These are phyloP conservation scores for Ulota crispa DNA, from an alignment of 225 moss, liverwort and hornwort species.

Conservation along the genomic window DNA sequence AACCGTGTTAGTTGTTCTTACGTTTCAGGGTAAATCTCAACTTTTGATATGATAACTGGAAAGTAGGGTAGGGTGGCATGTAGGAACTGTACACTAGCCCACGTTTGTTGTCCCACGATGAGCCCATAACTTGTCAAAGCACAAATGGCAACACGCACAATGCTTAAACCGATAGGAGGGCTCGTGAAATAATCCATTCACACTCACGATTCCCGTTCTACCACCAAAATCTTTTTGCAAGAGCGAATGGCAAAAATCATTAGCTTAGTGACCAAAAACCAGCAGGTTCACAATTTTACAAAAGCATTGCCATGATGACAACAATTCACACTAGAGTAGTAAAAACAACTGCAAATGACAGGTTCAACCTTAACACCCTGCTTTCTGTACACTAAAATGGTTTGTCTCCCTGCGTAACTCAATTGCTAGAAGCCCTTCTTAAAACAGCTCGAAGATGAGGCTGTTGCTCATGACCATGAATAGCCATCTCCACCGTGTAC, in stretches of 20 bases:
- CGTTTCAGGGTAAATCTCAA: not conserved
- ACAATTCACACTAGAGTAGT: not conserved
- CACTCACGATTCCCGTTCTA: not conserved
- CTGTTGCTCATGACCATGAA: slow-evolving; percentile 70
- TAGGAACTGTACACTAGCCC: not conserved
- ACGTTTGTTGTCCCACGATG: not conserved
- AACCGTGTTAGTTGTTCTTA: not conserved
- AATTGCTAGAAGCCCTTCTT: slow-evolving; percentile 41
- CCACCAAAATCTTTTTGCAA: not conserved
- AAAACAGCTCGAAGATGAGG: slow-evolving; percentile 80
- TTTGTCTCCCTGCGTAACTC: not conserved
- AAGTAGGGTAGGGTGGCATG: not conserved
- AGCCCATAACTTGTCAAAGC: not conserved
- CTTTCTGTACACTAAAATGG: slow-evolving; percentile 11
- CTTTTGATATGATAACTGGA: not conserved
- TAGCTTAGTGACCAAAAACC: not conserved
- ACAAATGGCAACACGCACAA: not conserved
- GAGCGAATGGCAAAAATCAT: not conserved
- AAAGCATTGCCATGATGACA: not conserved
- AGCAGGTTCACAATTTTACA: not conserved
- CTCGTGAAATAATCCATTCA: not conserved
- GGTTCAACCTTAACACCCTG: slow-evolving; percentile 21
- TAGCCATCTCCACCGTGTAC: slow-evolving; percentile 89
- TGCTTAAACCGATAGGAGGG: not conserved
- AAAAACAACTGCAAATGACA: slow-evolving; percentile 10